Evolutionary conservation across 2,329 filamentous ascomycete genomes (phyloP).

Genomic region (Aspergillus tanneri): DNA sequence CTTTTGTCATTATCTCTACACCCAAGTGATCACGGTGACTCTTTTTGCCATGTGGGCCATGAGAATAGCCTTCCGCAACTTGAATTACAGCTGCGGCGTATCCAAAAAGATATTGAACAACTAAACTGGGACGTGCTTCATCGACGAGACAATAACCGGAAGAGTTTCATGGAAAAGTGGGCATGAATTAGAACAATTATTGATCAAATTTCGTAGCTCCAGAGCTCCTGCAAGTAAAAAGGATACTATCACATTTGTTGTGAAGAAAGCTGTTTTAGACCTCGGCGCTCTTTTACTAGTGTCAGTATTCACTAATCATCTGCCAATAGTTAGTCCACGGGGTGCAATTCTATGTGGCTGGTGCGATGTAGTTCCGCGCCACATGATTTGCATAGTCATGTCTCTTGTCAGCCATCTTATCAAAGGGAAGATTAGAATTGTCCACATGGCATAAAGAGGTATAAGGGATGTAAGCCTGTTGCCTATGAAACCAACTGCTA

Average conservation of each 20-base stretch:
- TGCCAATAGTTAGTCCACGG: not conserved
- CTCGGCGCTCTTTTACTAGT: too few species aligned
- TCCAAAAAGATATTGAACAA: constrained; percentile 36
- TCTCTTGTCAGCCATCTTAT: not conserved
- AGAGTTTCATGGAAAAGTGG: constrained; percentile 38
- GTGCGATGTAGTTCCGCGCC: not conserved
- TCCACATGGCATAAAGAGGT: not conserved
- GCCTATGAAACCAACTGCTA: not conserved
- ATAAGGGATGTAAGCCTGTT: not conserved
- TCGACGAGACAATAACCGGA: constrained; percentile 30
- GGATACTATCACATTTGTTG: too few species aligned
- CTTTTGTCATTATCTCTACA: constrained; percentile 34
- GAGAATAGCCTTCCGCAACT: constrained; percentile 29
- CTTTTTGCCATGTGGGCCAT: constrained; percentile 30
- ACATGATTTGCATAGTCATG: constrained; percentile 4
- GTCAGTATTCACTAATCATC: too few species aligned
- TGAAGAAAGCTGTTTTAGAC: too few species aligned
- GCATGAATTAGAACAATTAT: not conserved
- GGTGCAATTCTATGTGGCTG: not conserved
- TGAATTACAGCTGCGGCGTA: constrained; percentile 29
- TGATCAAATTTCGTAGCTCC: not conserved
- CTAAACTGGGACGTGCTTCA: constrained; percentile 35
- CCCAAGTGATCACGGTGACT: constrained; percentile 28
- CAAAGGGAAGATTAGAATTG: constrained; percentile 1
- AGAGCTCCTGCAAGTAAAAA: too few species aligned